These are phyloP conservation scores for Elongisporangium prolatum DNA, from an alignment of 352 stramenopile genomes.

Conservation along the genomic window DNA sequence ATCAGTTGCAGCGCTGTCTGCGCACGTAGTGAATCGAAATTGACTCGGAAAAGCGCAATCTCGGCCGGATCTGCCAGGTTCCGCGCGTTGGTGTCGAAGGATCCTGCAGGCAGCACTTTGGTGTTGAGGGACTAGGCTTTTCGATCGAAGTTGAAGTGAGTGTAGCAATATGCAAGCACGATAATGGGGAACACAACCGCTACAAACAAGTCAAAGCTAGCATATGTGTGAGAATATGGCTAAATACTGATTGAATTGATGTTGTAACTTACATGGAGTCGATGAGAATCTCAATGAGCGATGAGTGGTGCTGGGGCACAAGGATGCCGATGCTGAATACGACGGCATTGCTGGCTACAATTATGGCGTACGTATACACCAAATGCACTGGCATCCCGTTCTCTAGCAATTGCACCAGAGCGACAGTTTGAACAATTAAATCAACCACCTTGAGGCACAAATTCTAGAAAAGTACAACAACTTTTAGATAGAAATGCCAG, in stretches of 20 bases:
- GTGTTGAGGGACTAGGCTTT: slow-evolving; percentile 14
- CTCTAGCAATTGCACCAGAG: slow-evolving; percentile 20
- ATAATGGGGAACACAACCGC: slow-evolving; percentile 19
- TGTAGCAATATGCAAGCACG: slow-evolving; percentile 15
- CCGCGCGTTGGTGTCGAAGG: slow-evolving; percentile 21
- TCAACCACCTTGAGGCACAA: slow-evolving; percentile 14
- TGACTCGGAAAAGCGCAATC: slow-evolving; percentile 24
- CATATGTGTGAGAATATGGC: background rate
- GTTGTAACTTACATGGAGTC: slow-evolving; percentile 14
- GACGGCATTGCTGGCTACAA: background rate
- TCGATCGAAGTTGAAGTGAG: slow-evolving; percentile 21
- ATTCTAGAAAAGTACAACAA: slow-evolving; percentile 4
- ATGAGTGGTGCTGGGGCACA: slow-evolving; percentile 2
- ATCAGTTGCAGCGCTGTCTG: slow-evolving; percentile 20
- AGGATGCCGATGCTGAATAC: background rate
- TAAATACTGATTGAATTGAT: background rate
- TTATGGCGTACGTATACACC: background rate
- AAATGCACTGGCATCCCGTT: slow-evolving; percentile 7
- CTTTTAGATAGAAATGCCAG: too few relatives aligned
- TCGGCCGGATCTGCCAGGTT: slow-evolving; percentile 14
- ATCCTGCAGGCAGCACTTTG: slow-evolving; percentile 11
- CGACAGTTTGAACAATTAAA: slow-evolving; percentile 11
- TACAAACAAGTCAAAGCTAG: slow-evolving; percentile 22
- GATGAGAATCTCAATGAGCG: slow-evolving; percentile 16
- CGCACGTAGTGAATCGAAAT: slow-evolving; percentile 22